Percentiles rank a stretch among this genome's conserved stretches.
Conservation (phyloP, 305 asterid genomes). For the Fraxinus baroniana region DNA sequence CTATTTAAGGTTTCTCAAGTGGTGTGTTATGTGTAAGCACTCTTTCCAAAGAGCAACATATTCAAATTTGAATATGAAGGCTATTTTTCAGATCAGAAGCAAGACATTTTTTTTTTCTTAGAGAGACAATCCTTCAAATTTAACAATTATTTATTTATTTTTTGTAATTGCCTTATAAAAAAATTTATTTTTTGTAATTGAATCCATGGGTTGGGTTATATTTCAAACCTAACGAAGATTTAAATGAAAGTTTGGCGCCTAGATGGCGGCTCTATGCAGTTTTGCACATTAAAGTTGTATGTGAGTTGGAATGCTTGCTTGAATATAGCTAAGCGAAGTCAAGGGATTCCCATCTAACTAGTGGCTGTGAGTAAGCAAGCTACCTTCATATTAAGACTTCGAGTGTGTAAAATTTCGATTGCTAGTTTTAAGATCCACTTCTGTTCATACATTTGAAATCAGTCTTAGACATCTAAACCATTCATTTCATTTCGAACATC, state of each 20-base stretch:
- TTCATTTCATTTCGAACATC: neutral
- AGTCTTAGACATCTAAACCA: neutral
- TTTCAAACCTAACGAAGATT: neutral
- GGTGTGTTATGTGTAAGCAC: neutral
- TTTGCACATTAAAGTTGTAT: neutral
- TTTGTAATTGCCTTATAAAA: neutral
- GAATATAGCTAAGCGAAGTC: neutral
- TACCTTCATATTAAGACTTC: neutral
- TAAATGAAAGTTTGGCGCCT: neutral
- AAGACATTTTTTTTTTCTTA: neutral
- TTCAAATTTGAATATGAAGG: neutral
- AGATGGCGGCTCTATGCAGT: neutral
- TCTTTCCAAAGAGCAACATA: neutral
- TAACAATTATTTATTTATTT: neutral
- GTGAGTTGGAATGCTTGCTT: neutral
- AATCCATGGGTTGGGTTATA: neutral
- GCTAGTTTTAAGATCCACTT: neutral
- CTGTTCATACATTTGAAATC: neutral
- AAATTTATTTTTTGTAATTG: neutral
- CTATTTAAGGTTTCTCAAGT: neutral
- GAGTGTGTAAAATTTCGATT: neutral
- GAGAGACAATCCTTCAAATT: neutral
- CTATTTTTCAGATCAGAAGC: neutral
- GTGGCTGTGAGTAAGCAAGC: neutral
- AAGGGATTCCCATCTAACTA: neutral